phyloP scores from a whole-genome alignment of 75 land plant species.

The Adiantum capillusveneris region DNA sequence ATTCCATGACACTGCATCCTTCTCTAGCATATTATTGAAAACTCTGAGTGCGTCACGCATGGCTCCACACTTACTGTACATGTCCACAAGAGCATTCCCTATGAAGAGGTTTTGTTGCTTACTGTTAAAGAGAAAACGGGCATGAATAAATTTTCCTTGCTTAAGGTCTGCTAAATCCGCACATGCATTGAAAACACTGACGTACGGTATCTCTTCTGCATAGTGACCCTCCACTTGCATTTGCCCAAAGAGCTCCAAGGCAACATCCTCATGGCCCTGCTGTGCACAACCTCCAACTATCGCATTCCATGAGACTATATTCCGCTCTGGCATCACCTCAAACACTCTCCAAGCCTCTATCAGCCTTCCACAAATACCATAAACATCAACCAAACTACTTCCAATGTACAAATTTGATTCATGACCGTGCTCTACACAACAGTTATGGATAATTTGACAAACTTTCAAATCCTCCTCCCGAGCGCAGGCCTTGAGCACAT shows the following conservation, averaged over 20 bases:
- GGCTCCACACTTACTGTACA: slow-evolving; percentile 40
- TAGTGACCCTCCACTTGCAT: slow-evolving; percentile 27
- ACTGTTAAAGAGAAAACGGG: slow-evolving; percentile 17
- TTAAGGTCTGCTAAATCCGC: slow-evolving; percentile 18
- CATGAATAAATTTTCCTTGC: slow-evolving; percentile 23
- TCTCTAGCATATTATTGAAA: slow-evolving; percentile 7
- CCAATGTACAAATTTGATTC: slow-evolving; percentile 15
- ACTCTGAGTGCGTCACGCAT: slow-evolving; percentile 22
- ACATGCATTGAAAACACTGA: slow-evolving; percentile 37
- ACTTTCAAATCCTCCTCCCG: neutral
- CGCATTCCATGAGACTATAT: slow-evolving; percentile 43
- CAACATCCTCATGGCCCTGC: slow-evolving; percentile 11
- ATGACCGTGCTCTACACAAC: slow-evolving; percentile 3
- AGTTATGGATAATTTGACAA: slow-evolving; percentile 3
- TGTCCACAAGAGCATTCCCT: slow-evolving; percentile 35
- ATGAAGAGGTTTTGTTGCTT: slow-evolving; percentile 22
- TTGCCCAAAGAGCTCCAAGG: slow-evolving; percentile 16
- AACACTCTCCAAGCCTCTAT: slow-evolving; percentile 37
- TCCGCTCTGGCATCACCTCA: slow-evolving; percentile 29
- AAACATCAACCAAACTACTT: slow-evolving; percentile 19
- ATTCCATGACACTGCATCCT: slow-evolving; percentile 34
- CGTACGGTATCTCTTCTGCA: slow-evolving; percentile 34
- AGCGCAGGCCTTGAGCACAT: neutral
- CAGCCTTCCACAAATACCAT: slow-evolving; percentile 29
- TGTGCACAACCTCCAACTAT: slow-evolving; percentile 31